phyloP scores from a whole-genome alignment of 345 rosid genomes.

The Eucalyptus marginata region DNA sequence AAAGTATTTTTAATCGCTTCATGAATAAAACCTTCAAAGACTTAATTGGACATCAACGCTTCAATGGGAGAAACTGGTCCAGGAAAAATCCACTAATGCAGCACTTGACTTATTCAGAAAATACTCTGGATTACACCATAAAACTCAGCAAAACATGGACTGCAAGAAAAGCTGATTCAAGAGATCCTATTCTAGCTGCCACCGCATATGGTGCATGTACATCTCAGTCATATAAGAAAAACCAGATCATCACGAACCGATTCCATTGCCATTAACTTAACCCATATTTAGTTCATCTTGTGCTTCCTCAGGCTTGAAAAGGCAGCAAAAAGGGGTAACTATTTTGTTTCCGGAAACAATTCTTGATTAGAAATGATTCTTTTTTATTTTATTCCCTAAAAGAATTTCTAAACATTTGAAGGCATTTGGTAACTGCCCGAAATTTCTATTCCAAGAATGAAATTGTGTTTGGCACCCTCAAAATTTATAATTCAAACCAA shows the following conservation, averaged over 20 bases:
- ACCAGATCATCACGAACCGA: not conserved
- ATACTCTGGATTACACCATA: not conserved
- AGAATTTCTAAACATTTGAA: too few relatives aligned
- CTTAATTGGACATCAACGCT: not conserved
- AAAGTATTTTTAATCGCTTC: not conserved
- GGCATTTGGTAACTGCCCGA: rapidly evolving
- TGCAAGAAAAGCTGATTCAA: not conserved
- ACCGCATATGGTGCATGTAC: too few relatives aligned
- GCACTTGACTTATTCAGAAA: not conserved
- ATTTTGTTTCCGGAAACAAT: rapidly evolving
- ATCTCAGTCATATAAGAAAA: not conserved
- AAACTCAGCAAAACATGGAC: not conserved
- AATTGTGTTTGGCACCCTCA: too few relatives aligned
- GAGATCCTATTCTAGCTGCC: not conserved
- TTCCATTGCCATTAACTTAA: not conserved
- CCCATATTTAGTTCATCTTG: not conserved
- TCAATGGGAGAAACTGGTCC: not conserved
- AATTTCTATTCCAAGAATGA: rapidly evolving
- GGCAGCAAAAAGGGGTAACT: not conserved
- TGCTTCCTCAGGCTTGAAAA: not conserved
- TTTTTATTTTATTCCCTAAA: rapidly evolving
- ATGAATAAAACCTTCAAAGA: not conserved
- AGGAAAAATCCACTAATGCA: not conserved
- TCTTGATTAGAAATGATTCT: rapidly evolving
- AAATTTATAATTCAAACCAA: too few relatives aligned